Evolutionary conservation across 305 asterid genomes (phyloP).

Genomic region (Fraxinus nigra): DNA sequence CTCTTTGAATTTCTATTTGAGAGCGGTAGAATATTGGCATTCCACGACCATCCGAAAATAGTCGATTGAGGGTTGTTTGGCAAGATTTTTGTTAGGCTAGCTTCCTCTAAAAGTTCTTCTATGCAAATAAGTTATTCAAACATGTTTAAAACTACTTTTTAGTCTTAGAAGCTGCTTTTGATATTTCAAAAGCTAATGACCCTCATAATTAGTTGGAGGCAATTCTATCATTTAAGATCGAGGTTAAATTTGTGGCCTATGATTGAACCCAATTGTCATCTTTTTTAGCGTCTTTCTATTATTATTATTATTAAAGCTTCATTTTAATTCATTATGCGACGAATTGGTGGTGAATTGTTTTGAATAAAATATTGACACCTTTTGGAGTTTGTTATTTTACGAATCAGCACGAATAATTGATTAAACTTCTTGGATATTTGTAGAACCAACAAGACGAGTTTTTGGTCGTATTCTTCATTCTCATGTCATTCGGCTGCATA

Average conservation of each 20-base stretch:
- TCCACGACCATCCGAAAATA: background rate
- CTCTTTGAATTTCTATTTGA: slow-evolving; percentile 76
- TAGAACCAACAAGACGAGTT: background rate
- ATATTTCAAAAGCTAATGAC: background rate
- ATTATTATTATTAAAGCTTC: background rate
- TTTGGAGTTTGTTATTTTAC: background rate
- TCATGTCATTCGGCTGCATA: background rate
- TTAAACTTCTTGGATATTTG: background rate
- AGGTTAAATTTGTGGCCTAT: too few relatives aligned
- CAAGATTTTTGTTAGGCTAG: background rate
- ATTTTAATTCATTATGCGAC: background rate
- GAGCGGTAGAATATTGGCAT: slow-evolving; percentile 19
- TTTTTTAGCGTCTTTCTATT: background rate
- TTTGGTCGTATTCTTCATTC: background rate
- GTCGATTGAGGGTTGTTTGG: background rate
- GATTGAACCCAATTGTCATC: background rate
- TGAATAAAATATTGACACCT: background rate
- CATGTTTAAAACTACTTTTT: background rate
- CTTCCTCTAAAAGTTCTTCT: background rate
- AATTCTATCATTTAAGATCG: too few relatives aligned
- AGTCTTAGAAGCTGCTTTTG: background rate
- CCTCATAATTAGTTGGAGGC: background rate
- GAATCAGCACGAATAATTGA: background rate
- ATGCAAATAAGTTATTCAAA: too few relatives aligned
- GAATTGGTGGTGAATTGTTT: background rate